These are phyloP conservation scores for Fraxinus cuspidata DNA, from an alignment of 257 asterid species.

Conservation along the genomic window DNA sequence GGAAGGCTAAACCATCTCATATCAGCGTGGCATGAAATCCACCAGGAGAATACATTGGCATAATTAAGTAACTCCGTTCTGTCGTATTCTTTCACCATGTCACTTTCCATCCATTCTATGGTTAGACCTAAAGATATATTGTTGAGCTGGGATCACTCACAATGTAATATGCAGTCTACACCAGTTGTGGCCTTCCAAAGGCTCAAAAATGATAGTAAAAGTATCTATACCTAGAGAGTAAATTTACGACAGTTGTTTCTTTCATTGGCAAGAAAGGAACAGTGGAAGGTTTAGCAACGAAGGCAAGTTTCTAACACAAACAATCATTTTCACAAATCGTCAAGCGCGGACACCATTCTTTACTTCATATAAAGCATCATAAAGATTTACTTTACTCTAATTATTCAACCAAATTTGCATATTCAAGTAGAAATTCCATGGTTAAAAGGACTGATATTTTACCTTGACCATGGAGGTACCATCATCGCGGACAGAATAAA, in stretches of 20 bases:
- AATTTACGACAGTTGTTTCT: neutral
- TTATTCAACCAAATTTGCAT: slow-evolving; percentile 14
- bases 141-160: neutral
- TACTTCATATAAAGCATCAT: neutral
- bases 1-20: neutral
- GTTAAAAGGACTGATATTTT: neutral
- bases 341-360: neutral
- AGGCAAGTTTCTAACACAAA: neutral
- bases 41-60: neutral
- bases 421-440: neutral
- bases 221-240: neutral
- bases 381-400: slow-evolving; percentile 6
- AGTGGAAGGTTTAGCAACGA: neutral
- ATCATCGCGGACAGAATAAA: slow-evolving; percentile 37
- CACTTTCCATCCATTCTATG: neutral
- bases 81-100: neutral
- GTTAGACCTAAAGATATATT: neutral
- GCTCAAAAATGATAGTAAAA: neutral
- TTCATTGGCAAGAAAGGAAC: slow-evolving; percentile 1
- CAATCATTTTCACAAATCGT: slow-evolving; percentile 8
- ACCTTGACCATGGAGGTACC: slow-evolving; percentile 69
- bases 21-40: neutral
- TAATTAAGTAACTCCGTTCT: neutral
- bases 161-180: neutral
- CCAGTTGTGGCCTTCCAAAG: neutral